Percentiles rank a stretch among this genome's conserved stretches.
Conservation (phyloP, 768 basidiomycete genomes). For the Xerocomellus amylosporus region DNA sequence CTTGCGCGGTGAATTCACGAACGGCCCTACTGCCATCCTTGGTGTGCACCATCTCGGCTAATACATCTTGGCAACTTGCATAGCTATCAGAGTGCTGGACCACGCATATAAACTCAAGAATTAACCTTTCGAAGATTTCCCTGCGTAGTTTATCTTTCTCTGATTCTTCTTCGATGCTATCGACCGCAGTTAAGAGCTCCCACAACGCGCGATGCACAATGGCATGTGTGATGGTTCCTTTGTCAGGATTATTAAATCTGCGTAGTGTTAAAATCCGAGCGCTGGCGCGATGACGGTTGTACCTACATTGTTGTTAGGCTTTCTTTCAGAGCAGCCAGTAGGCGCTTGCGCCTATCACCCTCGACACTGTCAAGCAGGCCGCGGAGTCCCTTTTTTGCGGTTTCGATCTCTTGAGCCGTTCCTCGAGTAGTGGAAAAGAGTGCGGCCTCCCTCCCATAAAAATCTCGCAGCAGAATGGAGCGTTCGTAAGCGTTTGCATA, state of each 20-base stretch:
- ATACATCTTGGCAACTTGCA: constrained; percentile 71
- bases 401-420: constrained; percentile 60
- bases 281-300: not conserved
- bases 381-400: constrained; percentile 61
- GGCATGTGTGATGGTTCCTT: constrained; percentile 82
- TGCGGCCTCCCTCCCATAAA: constrained; percentile 85
- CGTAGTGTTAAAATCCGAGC: not conserved
- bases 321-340: constrained; percentile 68
- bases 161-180: constrained; percentile 52
- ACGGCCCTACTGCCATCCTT: constrained; percentile 86
- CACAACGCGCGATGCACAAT: constrained; percentile 84
- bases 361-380: constrained; percentile 67
- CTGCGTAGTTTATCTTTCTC: constrained; percentile 72
- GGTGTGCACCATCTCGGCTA: constrained; percentile 93
- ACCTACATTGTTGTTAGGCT: constrained; percentile 74
- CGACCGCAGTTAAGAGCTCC: constrained; percentile 76
- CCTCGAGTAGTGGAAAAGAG: constrained; percentile 61
- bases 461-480: constrained; percentile 74
- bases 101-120: not conserved
- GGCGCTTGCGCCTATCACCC: constrained; percentile 60
- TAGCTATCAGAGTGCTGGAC: not conserved
- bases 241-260: constrained; percentile 91
- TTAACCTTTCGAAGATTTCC: constrained; percentile 80
- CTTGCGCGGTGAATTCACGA: constrained; percentile 79
- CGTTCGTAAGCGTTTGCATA: constrained; percentile 85